phyloP scores from a whole-genome alignment of 2,329 filamentous ascomycete species.

The Huntiella bhutanensis region DNA sequence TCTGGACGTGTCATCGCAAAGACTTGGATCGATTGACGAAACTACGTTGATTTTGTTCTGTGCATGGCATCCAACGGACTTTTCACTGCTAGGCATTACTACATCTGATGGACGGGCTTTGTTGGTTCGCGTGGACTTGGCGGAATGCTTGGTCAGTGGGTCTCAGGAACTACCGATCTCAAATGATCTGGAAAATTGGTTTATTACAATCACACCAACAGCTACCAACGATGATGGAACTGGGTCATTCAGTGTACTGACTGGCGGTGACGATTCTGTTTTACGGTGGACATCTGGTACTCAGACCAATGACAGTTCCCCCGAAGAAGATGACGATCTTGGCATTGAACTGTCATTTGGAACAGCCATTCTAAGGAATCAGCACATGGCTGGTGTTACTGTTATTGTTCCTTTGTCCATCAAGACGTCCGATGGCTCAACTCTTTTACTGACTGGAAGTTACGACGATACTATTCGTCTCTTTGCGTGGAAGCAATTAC shows the following conservation, averaged over 20 bases:
- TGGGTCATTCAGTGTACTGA: slow-evolving; percentile 30
- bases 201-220: slow-evolving; percentile 36
- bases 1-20: slow-evolving; percentile 25
- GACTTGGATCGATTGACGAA: slow-evolving; percentile 30
- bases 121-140: slow-evolving; percentile 28
- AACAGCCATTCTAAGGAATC: slow-evolving; percentile 21
- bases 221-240: slow-evolving; percentile 9
- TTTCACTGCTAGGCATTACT: slow-evolving; percentile 45
- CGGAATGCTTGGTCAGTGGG: slow-evolving; percentile 20
- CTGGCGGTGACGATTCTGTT: slow-evolving; percentile 60
- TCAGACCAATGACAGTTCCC: background rate
- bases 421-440: slow-evolving; percentile 23
- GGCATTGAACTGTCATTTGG: slow-evolving; percentile 14
- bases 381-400: slow-evolving; percentile 69
- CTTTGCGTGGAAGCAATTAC: slow-evolving; percentile 28
- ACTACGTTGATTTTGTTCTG: slow-evolving; percentile 52
- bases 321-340: slow-evolving; percentile 12
- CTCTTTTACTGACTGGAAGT: slow-evolving; percentile 62
- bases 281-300: slow-evolving; percentile 28
- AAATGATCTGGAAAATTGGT: slow-evolving; percentile 55
- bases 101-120: slow-evolving; percentile 49
- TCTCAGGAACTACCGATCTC: slow-evolving; percentile 23
- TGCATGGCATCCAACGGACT: slow-evolving; percentile 45
- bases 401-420: slow-evolving; percentile 54
- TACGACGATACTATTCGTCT: slow-evolving; percentile 76